A percentile compares a stretch with the other conserved stretches of the same genome.
phyloP scores from a whole-genome alignment of 2,329 filamentous ascomycete species.

The Colletotrichum agaves region DNA sequence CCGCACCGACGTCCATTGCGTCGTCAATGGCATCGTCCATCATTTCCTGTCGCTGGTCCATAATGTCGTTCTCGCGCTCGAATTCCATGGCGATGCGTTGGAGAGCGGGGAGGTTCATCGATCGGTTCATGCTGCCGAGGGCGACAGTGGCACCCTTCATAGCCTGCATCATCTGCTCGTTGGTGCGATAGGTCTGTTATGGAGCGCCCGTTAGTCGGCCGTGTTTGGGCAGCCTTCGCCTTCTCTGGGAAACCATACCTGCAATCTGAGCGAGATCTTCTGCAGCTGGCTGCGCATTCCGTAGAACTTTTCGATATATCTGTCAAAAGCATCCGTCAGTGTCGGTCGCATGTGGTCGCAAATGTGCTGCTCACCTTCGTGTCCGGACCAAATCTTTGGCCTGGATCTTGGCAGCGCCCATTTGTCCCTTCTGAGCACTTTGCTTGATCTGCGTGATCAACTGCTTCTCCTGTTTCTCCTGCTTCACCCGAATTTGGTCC shows the following conservation, averaged over 20 bases:
- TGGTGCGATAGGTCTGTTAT: slow-evolving; percentile 89
- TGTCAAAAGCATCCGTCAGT: slow-evolving; percentile 44
- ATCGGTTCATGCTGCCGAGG: slow-evolving; percentile 95
- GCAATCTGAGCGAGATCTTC: slow-evolving; percentile 92
- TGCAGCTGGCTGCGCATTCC: slow-evolving; percentile 97
- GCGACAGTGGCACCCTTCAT: slow-evolving; percentile 98
- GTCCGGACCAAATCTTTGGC: slow-evolving; percentile 96
- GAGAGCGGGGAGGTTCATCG: slow-evolving; percentile 95
- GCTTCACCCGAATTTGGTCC: slow-evolving; percentile 92
- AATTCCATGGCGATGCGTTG: slow-evolving; percentile 99
- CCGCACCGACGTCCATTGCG: slow-evolving; percentile 87
- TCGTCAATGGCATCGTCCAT: slow-evolving; percentile 99
- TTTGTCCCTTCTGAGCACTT: slow-evolving; percentile 96
- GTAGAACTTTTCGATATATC: slow-evolving; percentile 98
- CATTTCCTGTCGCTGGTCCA: slow-evolving; percentile 99
- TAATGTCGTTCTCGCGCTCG: slow-evolving; percentile 97
- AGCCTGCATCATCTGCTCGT: slow-evolving; percentile 99
- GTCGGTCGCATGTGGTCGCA: not conserved
- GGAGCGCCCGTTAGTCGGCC: slow-evolving; percentile 11
- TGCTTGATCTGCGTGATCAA: slow-evolving; percentile 96
- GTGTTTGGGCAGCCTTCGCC: not conserved
- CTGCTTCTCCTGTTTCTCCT: slow-evolving; percentile 99
- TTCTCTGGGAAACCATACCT: slow-evolving; percentile 64
- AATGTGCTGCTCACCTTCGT: slow-evolving; percentile 66
- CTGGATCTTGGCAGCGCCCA: slow-evolving; percentile 98